Evolutionary conservation across 345 rosid species (phyloP).

Genomic region (Lagerstroemia speciosa): DNA sequence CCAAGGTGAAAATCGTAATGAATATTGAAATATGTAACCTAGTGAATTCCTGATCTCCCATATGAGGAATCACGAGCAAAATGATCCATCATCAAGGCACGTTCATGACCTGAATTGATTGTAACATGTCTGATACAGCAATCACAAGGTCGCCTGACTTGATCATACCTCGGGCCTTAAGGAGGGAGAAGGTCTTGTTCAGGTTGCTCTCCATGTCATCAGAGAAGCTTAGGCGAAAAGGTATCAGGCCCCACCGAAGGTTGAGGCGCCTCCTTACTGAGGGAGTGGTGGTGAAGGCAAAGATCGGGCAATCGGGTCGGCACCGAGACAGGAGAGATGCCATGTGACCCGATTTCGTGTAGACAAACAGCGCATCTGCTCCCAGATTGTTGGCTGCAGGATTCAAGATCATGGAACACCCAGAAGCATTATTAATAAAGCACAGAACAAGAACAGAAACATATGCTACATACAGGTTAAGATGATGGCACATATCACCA

Average conservation of each 20-base stretch:
- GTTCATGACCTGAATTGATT: conserved; percentile 90
- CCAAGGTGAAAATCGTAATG: not conserved
- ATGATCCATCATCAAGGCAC: conserved; percentile 41
- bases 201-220: conserved; percentile 95
- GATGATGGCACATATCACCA: not conserved
- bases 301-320: conserved; percentile 96
- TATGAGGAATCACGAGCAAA: not conserved
- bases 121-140: conserved; percentile 93
- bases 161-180: conserved; percentile 95
- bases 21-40: not conserved
- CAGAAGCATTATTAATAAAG: not conserved
- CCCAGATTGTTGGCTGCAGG: conserved; percentile 82
- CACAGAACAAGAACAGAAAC: not conserved
- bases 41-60: not conserved
- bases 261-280: conserved; percentile 83
- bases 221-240: conserved; percentile 84
- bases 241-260: conserved; percentile 95
- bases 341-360: conserved; percentile 91
- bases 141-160: conserved; percentile 93
- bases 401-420: conserved; percentile 1
- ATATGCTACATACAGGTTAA: not conserved
- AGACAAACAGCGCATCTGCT: conserved; percentile 90
- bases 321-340: conserved; percentile 85
- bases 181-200: conserved; percentile 79
- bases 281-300: conserved; percentile 74